Base-by-base conservation (phyloP, 2,329 filamentous ascomycete species). In the Clonostachys sp. region DNA sequence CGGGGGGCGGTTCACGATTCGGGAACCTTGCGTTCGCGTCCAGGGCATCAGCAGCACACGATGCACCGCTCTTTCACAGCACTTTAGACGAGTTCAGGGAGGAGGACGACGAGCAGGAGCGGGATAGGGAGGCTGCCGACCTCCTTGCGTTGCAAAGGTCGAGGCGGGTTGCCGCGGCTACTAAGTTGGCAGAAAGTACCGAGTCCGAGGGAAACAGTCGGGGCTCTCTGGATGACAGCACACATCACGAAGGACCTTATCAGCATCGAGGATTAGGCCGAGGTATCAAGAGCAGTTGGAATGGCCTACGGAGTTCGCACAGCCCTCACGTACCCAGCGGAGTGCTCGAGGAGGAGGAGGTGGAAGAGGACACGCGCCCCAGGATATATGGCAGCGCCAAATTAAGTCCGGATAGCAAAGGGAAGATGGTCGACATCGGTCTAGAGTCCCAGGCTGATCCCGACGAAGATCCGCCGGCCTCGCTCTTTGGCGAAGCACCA, bases 11-110 rank as follows among this genome's bases (percentile, higher is more conserved):
- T 41, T 89, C 88, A 4, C 84, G 91, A 42, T 80, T 90, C 56
- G 91, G 95, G 52, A 71, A 73, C 45, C 61, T 78, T 47, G 85
- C 84, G 33, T 95, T 96, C 63, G 83, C 86, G 30, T 90, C 89
- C 12, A 81, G 91, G 45, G 84, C 87, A 51, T 80, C 86, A 5
- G 76, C 82, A 41, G 75, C 75, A 17, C 86, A 89, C 49, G 88
- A 91, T 55, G 91, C 92, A 10, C 94, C 94, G 47, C 75, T 99
- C n/a, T 97, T 99, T 66, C 91, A 94, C 67, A 95, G 90, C 60
- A 85, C 89, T 5, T 81, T 91, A 14, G 91, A 96, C 64, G 90
- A 95, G 61, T 94, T 95, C 54, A 84, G 87, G 51, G 91, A 96
- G 66, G 89, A 95, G 61, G 91, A 96, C 53, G 92, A 97, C 51